A percentile compares a stretch with the other conserved stretches of the same genome.
Conservation (phyloP, 192 early-diverging fungal genomes). For the Gaertneriomyces semiglobifer region DNA sequence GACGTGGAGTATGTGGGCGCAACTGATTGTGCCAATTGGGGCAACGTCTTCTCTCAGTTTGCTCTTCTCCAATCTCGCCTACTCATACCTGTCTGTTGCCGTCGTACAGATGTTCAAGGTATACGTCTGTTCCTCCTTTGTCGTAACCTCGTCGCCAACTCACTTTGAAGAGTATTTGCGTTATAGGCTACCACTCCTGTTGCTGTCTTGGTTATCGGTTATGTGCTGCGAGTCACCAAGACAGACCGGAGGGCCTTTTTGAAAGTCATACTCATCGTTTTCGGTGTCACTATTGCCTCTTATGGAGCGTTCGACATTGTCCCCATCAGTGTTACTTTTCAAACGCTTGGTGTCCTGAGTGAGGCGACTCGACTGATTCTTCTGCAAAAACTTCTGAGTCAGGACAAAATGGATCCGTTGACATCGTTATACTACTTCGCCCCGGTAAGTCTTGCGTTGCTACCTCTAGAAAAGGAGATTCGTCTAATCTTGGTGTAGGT, state of each 20-base stretch:
- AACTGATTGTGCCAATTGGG: slow-evolving; percentile 35
- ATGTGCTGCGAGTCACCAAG: slow-evolving; percentile 8
- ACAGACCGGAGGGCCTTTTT: not conserved
- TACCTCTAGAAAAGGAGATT: not conserved
- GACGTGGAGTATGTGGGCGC: slow-evolving; percentile 56
- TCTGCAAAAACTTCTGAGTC: slow-evolving; percentile 30
- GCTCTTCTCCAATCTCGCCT: slow-evolving; percentile 36
- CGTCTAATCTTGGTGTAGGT: not conserved
- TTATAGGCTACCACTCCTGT: slow-evolving; percentile 33
- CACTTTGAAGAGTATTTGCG: not conserved
- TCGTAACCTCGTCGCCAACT: no score
- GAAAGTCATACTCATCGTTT: slow-evolving; percentile 26
- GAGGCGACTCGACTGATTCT: slow-evolving; percentile 28
- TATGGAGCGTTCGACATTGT: slow-evolving; percentile 34
- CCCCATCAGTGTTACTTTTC: slow-evolving; percentile 17
- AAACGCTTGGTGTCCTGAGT: slow-evolving; percentile 16
- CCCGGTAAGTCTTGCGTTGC: slow-evolving; percentile 15
- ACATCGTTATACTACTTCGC: slow-evolving; percentile 32
- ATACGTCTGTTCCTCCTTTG: not conserved
- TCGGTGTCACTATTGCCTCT: slow-evolving; percentile 27
- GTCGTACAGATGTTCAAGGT: slow-evolving; percentile 46
- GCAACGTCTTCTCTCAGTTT: slow-evolving; percentile 24
- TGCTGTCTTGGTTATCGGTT: slow-evolving; percentile 24
- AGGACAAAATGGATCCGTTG: slow-evolving; percentile 32
- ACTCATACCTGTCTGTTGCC: slow-evolving; percentile 34